Percentiles rank a stretch among this genome's conserved stretches.
These are phyloP conservation scores for Ophiosphaerella narmari DNA, from an alignment of 2,329 filamentous ascomycete genomes.

Conservation along the genomic window DNA sequence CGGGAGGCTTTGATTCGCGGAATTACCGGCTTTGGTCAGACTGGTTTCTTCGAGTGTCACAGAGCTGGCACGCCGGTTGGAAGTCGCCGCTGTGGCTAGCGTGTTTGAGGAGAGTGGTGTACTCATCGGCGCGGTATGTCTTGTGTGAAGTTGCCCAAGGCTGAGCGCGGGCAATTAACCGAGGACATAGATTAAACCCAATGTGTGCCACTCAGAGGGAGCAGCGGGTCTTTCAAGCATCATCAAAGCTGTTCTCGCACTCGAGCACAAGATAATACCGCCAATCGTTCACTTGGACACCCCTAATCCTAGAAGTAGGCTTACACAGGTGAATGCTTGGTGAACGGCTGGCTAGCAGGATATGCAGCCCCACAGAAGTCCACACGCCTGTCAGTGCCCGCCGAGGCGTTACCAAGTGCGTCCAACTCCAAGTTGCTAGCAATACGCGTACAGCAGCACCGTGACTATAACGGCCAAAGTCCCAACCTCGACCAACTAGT, in stretches of 20 bases:
- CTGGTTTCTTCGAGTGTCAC: constrained; percentile 44
- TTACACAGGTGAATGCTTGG: neutral
- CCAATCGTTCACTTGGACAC: constrained; percentile 20
- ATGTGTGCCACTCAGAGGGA: constrained; percentile 47
- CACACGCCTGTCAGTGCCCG: constrained; percentile 4
- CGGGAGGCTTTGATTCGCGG: constrained; percentile 33
- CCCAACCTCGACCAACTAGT: too few species aligned
- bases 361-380: neutral
- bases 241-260: constrained; percentile 42
- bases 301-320: constrained; percentile 13
- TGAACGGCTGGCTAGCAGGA: neutral
- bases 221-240: constrained; percentile 40
- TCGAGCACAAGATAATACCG: constrained; percentile 43
- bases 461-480: too few species aligned
- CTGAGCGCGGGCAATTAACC: neutral
- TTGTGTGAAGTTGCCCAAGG: neutral
- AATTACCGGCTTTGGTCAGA: constrained; percentile 5
- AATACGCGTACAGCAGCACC: too few species aligned
- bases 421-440: too few species aligned
- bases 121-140: neutral
- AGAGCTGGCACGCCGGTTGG: constrained; percentile 55
- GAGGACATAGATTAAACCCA: constrained; percentile 27
- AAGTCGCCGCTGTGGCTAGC: constrained; percentile 18
- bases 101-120: constrained; percentile 4
- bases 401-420: neutral